A percentile compares a stretch with the other conserved stretches of the same genome.
phyloP scores from a whole-genome alignment of 2,329 filamentous ascomycete species.

The Cladosporium velox region DNA sequence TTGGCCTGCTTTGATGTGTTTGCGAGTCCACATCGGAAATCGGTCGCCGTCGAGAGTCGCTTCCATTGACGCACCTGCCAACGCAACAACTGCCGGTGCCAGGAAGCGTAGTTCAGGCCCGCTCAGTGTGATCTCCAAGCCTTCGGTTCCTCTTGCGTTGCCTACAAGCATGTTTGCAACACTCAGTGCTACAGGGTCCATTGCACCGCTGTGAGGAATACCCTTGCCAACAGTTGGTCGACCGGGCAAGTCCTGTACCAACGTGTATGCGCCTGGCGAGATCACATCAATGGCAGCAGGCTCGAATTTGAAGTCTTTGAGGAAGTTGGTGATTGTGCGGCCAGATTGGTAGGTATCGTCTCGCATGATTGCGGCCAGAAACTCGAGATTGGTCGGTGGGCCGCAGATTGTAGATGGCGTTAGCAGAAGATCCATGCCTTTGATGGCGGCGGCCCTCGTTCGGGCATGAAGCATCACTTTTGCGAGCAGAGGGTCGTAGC shows the following conservation, averaged over 20 bases:
- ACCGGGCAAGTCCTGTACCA: slow-evolving; percentile 61
- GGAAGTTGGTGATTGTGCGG: slow-evolving; percentile 59
- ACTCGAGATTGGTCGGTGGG: slow-evolving; percentile 60
- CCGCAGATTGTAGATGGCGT: slow-evolving; percentile 52
- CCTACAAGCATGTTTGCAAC: slow-evolving; percentile 63
- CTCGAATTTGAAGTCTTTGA: slow-evolving; percentile 53
- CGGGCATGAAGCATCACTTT: slow-evolving; percentile 56
- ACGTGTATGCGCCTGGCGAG: slow-evolving; percentile 58
- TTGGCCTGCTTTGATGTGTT: slow-evolving; percentile 54
- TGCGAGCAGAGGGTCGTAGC: slow-evolving; percentile 51
- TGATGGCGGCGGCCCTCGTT: slow-evolving; percentile 46
- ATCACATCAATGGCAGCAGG: slow-evolving; percentile 59
- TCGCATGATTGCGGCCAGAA: slow-evolving; percentile 54
- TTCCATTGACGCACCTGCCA: slow-evolving; percentile 59
- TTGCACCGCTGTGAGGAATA: slow-evolving; percentile 61
- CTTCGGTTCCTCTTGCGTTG: slow-evolving; percentile 55
- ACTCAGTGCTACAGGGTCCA: slow-evolving; percentile 61
- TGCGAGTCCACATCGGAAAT: slow-evolving; percentile 58
- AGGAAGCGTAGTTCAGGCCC: slow-evolving; percentile 62
- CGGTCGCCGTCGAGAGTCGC: slow-evolving; percentile 52
- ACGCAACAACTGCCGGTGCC: slow-evolving; percentile 55
- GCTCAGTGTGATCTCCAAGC: slow-evolving; percentile 61
- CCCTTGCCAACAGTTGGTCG: slow-evolving; percentile 59
- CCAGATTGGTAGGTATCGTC: slow-evolving; percentile 51
- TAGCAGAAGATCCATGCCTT: slow-evolving; percentile 48